Percentiles rank a stretch among this genome's conserved stretches.
Evolutionary conservation across 1,284 basidiomycete species (phyloP).

Genomic region (Rhodotorula sp.): DNA sequence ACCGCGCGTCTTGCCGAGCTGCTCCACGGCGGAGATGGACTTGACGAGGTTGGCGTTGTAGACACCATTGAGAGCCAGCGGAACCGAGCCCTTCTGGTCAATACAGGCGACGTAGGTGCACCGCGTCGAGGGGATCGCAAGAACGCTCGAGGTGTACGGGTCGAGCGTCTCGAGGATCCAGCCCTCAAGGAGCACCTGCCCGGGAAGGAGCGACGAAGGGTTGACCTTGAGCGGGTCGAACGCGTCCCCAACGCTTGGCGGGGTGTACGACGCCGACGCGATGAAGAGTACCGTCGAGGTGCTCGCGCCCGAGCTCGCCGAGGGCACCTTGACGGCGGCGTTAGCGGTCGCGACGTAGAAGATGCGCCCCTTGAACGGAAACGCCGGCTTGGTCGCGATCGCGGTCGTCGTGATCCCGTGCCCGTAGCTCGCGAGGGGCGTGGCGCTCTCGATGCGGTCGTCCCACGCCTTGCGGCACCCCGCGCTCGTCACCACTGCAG

Average conservation of each 20-base stretch:
- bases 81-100: slow-evolving; percentile 81
- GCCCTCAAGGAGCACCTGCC: slow-evolving; percentile 83
- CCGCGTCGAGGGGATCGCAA: slow-evolving; percentile 89
- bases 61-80: slow-evolving; percentile 66
- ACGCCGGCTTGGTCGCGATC: slow-evolving; percentile 49
- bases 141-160: slow-evolving; percentile 92
- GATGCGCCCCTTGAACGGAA: slow-evolving; percentile 88
- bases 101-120: slow-evolving; percentile 85
- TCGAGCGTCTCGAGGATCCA: slow-evolving; percentile 98
- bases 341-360: slow-evolving; percentile 77
- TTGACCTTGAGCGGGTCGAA: slow-evolving; percentile 73
- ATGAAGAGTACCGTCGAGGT: slow-evolving; percentile 53
- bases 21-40: slow-evolving; percentile 49
- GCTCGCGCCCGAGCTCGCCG: slow-evolving; percentile 54
- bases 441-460: slow-evolving; percentile 71
- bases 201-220: slow-evolving; percentile 70
- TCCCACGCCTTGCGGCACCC: slow-evolving; percentile 80
- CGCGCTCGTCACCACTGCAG: slow-evolving; percentile 68
- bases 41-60: slow-evolving; percentile 57
- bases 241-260: slow-evolving; percentile 53
- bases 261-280: slow-evolving; percentile 56
- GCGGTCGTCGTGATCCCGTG: slow-evolving; percentile 65
- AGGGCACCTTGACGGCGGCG: slow-evolving; percentile 61
- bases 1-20: slow-evolving; percentile 46
- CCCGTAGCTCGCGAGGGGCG: slow-evolving; percentile 76